phyloP scores from a whole-genome alignment of 208 protist genomes.

The Tritrichomonas musculus region DNA sequence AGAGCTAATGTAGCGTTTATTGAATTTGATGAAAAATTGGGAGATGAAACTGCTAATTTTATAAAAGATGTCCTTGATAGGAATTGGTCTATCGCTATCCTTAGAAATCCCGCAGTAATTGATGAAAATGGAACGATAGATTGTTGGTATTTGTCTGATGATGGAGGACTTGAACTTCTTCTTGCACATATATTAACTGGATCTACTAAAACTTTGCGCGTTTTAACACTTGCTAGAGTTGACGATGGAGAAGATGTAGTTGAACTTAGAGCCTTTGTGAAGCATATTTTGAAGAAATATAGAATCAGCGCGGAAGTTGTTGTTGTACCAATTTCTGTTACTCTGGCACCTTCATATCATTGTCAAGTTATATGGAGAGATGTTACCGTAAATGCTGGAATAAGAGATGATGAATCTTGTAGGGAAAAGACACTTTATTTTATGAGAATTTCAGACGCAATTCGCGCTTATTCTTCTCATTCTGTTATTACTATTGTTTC shows the following conservation, averaged over 20 bases:
- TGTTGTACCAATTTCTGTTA: neutral
- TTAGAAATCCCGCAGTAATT: neutral
- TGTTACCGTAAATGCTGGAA: neutral
- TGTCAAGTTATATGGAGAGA: too few species aligned
- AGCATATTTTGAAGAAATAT: neutral
- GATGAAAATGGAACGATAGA: neutral
- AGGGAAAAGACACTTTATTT: neutral
- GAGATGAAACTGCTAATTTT: neutral
- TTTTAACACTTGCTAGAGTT: neutral
- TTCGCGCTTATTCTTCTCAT: neutral
- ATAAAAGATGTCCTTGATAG: neutral
- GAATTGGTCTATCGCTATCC: neutral
- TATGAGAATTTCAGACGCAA: neutral
- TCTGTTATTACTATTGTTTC: neutral
- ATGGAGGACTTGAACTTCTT: neutral
- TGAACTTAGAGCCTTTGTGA: neutral
- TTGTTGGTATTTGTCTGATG: neutral
- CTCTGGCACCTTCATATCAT: neutral
- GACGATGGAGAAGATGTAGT: neutral
- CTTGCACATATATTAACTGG: neutral
- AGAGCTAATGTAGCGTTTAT: neutral
- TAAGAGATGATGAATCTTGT: neutral
- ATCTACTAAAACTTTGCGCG: neutral
- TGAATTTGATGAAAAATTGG: neutral
- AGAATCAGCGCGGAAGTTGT: constrained; percentile 5